Conservation (phyloP, 345 rosid species). For the Eucalyptus marginata region DNA sequence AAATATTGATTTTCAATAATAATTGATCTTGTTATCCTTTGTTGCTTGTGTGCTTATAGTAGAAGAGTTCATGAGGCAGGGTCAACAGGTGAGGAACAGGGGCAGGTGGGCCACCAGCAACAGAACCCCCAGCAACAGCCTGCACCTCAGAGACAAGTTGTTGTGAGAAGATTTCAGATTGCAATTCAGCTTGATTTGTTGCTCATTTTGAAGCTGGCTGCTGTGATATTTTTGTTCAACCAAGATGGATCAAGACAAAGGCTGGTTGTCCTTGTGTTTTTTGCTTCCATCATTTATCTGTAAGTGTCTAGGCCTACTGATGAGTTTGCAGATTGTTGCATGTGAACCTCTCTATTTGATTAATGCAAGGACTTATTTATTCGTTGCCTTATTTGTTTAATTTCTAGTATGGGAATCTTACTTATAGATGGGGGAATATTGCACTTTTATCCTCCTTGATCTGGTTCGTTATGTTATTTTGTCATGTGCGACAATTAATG, state of each 20-base stretch:
- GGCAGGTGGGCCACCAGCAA: constrained; percentile 41
- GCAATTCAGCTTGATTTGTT: constrained; percentile 90
- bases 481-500: neutral
- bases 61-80: constrained; percentile 24
- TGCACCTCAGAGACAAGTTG: constrained; percentile 63
- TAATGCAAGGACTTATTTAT: neutral
- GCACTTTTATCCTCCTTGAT: neutral
- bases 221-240: constrained; percentile 86
- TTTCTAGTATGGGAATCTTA: neutral
- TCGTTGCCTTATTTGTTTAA: neutral
- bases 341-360: neutral
- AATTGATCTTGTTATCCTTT: neutral
- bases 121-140: constrained; percentile 55
- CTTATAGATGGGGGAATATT: neutral
- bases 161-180: constrained; percentile 79
- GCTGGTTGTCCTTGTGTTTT: constrained; percentile 70
- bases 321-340: neutral
- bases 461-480: neutral
- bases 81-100: constrained; percentile 25
- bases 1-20: neutral
- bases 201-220: constrained; percentile 87
- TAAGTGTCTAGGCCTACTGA: constrained; percentile 25
- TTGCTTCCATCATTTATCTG: constrained; percentile 83
- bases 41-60: neutral
- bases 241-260: constrained; percentile 98